These are phyloP conservation scores for Xenosphaeropsis pyriputrescens DNA, from an alignment of 2,329 filamentous ascomycete genomes.

Conservation along the genomic window DNA sequence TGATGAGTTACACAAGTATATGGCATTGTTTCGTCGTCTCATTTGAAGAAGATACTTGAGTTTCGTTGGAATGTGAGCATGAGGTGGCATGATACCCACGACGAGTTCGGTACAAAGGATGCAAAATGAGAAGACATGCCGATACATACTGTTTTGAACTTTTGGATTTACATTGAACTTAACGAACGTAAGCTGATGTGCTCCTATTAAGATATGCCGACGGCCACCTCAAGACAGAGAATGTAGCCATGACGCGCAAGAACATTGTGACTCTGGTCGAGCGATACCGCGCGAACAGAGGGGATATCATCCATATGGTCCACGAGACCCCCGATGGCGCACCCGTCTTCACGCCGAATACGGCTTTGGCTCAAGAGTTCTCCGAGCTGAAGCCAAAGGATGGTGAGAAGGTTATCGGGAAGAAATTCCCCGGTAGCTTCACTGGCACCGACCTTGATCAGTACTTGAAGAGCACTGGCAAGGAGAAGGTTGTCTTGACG, in stretches of 20 bases:
- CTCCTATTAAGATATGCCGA: conserved; percentile 20
- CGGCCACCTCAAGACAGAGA: conserved; percentile 36
- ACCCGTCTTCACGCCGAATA: conserved; percentile 50
- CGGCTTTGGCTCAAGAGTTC: conserved; percentile 43
- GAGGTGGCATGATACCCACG: no score
- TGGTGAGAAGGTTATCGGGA: conserved; percentile 41
- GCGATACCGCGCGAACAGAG: conserved; percentile 39
- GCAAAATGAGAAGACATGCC: no score
- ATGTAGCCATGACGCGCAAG: conserved; percentile 35
- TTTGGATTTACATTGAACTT: no score
- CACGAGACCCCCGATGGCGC: conserved; percentile 43
- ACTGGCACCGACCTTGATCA: conserved; percentile 42
- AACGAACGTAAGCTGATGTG: no score
- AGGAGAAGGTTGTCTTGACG: conserved; percentile 44
- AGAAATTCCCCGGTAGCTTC: conserved; percentile 44
- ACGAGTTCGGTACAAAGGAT: no score
- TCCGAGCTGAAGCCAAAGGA: conserved; percentile 35
- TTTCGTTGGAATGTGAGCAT: no score
- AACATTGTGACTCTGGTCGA: conserved; percentile 40
- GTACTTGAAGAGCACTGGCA: conserved; percentile 31
- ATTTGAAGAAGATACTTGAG: no score
- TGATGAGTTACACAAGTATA: no score
- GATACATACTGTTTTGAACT: no score
- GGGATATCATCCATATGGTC: conserved; percentile 40
- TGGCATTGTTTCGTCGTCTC: no score